Conservation (phyloP, 2,329 filamentous ascomycete genomes). For the Stachybotrys chlorohalonatus region DNA sequence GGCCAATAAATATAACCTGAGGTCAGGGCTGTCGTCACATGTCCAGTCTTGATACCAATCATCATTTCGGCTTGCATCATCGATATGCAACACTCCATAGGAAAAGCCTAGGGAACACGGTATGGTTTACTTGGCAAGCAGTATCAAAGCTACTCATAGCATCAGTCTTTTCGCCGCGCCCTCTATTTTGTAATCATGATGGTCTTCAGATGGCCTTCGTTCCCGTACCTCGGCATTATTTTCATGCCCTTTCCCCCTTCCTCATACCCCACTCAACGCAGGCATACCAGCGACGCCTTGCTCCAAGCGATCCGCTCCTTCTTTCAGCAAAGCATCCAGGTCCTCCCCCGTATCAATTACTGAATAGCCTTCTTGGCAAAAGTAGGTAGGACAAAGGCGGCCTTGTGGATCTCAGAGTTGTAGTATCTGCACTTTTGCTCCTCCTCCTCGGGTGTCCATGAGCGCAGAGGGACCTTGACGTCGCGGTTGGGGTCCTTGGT, state of each 20-base stretch:
- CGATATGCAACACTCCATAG: too few species aligned
- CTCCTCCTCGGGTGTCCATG: conserved; percentile 81
- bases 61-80: too few species aligned
- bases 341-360: conserved; percentile 22
- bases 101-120: too few species aligned
- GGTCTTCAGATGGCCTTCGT: too few species aligned
- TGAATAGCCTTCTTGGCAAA: conserved; percentile 75
- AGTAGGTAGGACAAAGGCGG: conserved; percentile 84
- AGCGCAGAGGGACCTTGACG: conserved; percentile 75
- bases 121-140: too few species aligned
- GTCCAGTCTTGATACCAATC: too few species aligned
- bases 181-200: too few species aligned
- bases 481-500: conserved; percentile 83
- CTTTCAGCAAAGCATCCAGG: neutral
- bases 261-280: neutral
- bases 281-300: neutral
- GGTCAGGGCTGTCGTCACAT: too few species aligned
- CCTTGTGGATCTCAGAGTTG: conserved; percentile 93
- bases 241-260: too few species aligned
- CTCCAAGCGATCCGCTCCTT: neutral
- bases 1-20: neutral
- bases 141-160: too few species aligned
- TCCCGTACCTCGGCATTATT: too few species aligned
- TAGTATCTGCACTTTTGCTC: conserved; percentile 92
- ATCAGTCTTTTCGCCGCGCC: too few species aligned